phyloP scores from a whole-genome alignment of 169 alveolate genomes.

The Theileria orientalis region DNA sequence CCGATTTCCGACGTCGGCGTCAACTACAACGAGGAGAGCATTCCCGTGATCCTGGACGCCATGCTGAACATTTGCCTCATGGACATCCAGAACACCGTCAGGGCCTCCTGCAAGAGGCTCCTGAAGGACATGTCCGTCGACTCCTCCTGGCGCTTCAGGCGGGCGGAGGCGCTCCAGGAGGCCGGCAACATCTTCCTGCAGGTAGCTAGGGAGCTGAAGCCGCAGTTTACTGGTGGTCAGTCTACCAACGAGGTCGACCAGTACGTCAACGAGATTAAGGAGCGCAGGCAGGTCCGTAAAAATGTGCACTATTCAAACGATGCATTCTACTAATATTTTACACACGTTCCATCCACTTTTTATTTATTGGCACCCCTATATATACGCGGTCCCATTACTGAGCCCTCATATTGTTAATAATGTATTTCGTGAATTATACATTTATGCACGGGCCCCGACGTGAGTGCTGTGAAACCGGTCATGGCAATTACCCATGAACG shows the following conservation, averaged over 20 bases:
- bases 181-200: conserved; percentile 80
- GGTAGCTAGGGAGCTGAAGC: conserved; percentile 65
- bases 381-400: no score
- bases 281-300: not conserved
- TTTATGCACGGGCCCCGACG: no score
- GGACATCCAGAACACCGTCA: conserved; percentile 85
- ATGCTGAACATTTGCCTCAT: conserved; percentile 84
- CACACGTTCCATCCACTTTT: no score
- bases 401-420: no score
- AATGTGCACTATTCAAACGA: conserved; percentile 31
- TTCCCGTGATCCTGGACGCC: conserved; percentile 84
- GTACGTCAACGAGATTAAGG: not conserved
- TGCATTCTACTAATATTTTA: conserved; percentile 10
- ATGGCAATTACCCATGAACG: no score
- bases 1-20: conserved; percentile 68
- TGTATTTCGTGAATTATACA: no score
- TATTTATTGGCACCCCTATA: not conserved
- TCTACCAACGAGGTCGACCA: not conserved
- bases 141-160: conserved; percentile 71
- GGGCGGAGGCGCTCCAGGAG: conserved; percentile 86
- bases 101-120: conserved; percentile 82
- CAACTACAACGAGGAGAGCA: conserved; percentile 77
- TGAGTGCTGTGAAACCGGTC: no score
- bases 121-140: conserved; percentile 87
- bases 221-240: conserved; percentile 5